A percentile compares a stretch with the other conserved stretches of the same genome.
phyloP scores from a whole-genome alignment of 2,329 filamentous ascomycete genomes.

The Sphaerulina musiva region DNA sequence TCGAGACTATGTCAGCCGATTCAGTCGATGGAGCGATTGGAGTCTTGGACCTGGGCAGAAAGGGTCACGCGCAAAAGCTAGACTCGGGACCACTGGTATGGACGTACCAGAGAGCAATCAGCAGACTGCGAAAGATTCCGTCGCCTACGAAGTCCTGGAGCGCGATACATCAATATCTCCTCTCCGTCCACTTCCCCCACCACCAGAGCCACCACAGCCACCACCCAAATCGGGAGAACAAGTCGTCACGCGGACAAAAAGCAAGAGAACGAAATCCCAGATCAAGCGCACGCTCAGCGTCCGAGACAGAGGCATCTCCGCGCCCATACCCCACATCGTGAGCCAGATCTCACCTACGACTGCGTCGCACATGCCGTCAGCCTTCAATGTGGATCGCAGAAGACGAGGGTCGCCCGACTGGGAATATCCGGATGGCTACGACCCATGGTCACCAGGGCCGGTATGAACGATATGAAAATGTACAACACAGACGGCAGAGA shows the following conservation, averaged over 20 bases:
- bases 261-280: neutral
- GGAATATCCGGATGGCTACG: neutral
- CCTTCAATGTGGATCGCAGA: neutral
- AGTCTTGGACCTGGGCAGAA: constrained; percentile 8
- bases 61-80: constrained; percentile 9
- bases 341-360: neutral
- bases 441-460: neutral
- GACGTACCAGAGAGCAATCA: neutral
- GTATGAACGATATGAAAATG: neutral
- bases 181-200: too few species aligned
- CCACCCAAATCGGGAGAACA: neutral
- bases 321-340: neutral
- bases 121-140: neutral
- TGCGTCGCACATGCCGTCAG: neutral
- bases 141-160: neutral
- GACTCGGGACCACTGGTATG: constrained; percentile 9
- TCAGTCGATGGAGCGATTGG: constrained; percentile 15
- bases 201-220: neutral
- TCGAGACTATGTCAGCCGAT: constrained; percentile 9
- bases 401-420: constrained; percentile 6
- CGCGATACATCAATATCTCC: neutral
- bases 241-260: neutral
- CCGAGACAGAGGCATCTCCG: neutral
- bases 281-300: neutral
- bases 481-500: neutral